Base-by-base conservation (phyloP, 169 alveolate genomes). In the Cryptosporidium andersoni region DNA sequence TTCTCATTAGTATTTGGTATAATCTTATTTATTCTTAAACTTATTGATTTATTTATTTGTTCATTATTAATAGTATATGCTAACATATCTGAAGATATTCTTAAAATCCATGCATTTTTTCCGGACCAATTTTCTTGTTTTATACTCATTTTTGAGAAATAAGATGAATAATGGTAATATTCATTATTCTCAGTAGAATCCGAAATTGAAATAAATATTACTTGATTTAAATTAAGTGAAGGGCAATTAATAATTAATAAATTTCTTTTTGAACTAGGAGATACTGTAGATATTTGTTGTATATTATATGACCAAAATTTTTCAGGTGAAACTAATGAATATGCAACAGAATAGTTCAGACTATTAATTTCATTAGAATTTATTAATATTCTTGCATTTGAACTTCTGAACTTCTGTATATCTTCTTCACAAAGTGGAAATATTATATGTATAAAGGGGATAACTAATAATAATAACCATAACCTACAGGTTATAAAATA, bases 181-280 rank as follows among this genome's bases (percentile, higher is more conserved):
- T 11, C 25, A 45, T 43, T 36, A 45, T n/a, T 16, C 6, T 62
- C 85, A 58, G 11, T 36, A 11, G 55, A 42, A 55, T 74, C 60
- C 8, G 2, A 45, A 45, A 45, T 60, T 60, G 40, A 58, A 34
- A 74, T 74, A 47, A 74, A 74, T 2, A 74, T 42, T 12, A 74
- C 43, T 2, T 48, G 37, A 45, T 74, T 68, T 14, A 74, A 58
- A 43, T 68, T 68, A 45, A 74, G 55, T 12, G 85, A 74, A 56
- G 85, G 85, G 9, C 74, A 66, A 40, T 74, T 74, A 4, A 74
- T 16, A 40, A 74, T 63, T 6, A 74, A n/a, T 58, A 56, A 74
- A 9, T 74, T 63, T 1, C 74, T 16, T 34, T 58, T 49, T 47
- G 58, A 43, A 6, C n/a, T 1, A 14, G 85, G 85, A 16, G 67